phyloP scores from a whole-genome alignment of 352 stramenopile species.

The Globisporangium nodosum region DNA sequence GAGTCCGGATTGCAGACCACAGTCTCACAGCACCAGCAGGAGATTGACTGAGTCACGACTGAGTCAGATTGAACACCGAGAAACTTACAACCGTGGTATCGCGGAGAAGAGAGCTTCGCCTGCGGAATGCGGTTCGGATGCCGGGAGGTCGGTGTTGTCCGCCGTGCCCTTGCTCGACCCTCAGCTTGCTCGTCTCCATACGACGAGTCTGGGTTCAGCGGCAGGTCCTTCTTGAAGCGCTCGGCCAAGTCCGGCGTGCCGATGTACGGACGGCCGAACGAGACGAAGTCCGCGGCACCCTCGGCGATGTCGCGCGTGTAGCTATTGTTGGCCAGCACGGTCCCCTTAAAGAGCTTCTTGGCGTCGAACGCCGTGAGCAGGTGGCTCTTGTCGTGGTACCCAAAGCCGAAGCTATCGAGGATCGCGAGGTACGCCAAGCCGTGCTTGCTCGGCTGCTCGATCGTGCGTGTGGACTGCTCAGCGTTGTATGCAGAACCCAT shows the following conservation, averaged over 20 bases:
- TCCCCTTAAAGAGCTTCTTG: slow-evolving; percentile 13
- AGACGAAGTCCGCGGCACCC: slow-evolving; percentile 17
- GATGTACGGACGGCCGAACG: slow-evolving; percentile 25
- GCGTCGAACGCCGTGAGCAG: slow-evolving; percentile 12
- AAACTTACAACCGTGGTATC: too few species aligned
- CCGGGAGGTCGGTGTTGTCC: too few species aligned
- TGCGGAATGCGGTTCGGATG: too few species aligned
- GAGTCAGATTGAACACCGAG: too few species aligned
- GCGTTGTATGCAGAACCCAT: background rate
- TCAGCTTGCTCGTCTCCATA: background rate
- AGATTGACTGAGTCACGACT: too few species aligned
- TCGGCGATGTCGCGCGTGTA: slow-evolving; percentile 17
- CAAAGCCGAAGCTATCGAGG: slow-evolving; percentile 9
- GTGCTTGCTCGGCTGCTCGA: slow-evolving; percentile 5
- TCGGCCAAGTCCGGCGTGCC: slow-evolving; percentile 27
- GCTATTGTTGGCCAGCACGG: slow-evolving; percentile 16
- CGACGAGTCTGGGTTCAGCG: background rate
- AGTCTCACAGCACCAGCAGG: too few species aligned
- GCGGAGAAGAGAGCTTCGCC: too few species aligned
- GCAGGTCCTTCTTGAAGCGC: slow-evolving; percentile 1
- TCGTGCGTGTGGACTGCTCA: background rate
- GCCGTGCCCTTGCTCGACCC: too few species aligned
- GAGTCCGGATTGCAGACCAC: too few species aligned
- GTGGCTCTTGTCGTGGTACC: slow-evolving; percentile 6
- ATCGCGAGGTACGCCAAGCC: slow-evolving; percentile 13